Evolutionary conservation across 345 rosid genomes (phyloP), one percentile per base, ranked within the genome.

Genomic region (Lumnitzera racemosa): DNA sequence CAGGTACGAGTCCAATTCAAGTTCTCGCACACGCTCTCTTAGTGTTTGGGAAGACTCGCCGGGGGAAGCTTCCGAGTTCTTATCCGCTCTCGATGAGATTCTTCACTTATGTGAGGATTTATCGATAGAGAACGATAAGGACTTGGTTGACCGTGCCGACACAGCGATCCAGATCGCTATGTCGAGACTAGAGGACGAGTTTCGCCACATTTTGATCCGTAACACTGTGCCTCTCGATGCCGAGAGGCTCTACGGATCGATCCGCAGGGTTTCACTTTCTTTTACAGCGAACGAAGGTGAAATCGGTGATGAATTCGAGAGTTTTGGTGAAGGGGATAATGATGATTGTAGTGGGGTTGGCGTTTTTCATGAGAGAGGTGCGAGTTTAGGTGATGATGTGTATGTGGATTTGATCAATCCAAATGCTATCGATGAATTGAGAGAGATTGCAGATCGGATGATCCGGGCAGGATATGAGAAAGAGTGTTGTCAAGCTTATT

Each of bases 151-250:
- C 78, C 89, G 99, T 13, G 92, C 97, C 2, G 95, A 95, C 70
- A 77, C 78, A 14, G 88, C 85, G 48, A 74, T 95, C 57, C 99
- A 95, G 83, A 53, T 85, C 52, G 97, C 95, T 49, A 95, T 95
- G 99, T 74, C 97, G 64, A 84, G 84, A 55, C 70, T 95, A 27
- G 97, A 90, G 68, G 97, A 95, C 16, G 99, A 95, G 74, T 88
- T 95, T 59, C 79, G 95, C n/a, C 86, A 81, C 36, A 76, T 85
- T 6, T 61, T 95, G 81, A 82, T 85, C 46, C 82, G 92, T 15
- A 88, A 74, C 67, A 84, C 91, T 15, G 86, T 90, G 17, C 96
- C 97, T 27, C 81, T 95, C 1, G 97, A 90, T 49, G 80, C 89
- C 0, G 84, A 90, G 50, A 59, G 85, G 15, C 79, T 95, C 58